These are phyloP conservation scores for Vachellia collinsii DNA, from an alignment of 306 rosid genomes.

Conservation along the genomic window DNA sequence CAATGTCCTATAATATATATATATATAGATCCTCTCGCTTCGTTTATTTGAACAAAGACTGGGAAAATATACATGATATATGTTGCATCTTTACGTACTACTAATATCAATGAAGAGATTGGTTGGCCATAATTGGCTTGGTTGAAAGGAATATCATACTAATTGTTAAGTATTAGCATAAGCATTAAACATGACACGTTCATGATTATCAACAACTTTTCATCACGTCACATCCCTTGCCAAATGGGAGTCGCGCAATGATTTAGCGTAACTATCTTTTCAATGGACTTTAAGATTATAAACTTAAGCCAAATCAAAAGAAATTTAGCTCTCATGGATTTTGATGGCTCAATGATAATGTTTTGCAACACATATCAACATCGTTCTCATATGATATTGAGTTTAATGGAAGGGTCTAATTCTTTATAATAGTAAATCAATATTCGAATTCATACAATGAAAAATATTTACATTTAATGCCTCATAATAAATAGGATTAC, in stretches of 20 bases:
- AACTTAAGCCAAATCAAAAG: neutral
- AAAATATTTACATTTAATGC: too few relatives aligned
- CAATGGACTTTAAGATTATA: too few relatives aligned
- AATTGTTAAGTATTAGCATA: too few relatives aligned
- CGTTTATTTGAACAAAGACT: neutral
- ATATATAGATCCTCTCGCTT: neutral
- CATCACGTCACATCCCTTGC: neutral
- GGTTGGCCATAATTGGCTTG: neutral
- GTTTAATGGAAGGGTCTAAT: too few relatives aligned
- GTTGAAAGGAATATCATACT: neutral
- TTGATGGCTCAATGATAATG: neutral
- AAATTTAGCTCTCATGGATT: neutral
- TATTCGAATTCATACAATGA: too few relatives aligned
- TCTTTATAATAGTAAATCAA: too few relatives aligned
- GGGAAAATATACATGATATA: neutral
- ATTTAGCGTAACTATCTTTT: neutral
- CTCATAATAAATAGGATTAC: too few relatives aligned
- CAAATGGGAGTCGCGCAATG: neutral
- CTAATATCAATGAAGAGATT: too few relatives aligned
- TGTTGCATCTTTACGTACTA: neutral
- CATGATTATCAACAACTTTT: neutral
- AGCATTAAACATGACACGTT: neutral
- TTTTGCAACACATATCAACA: neutral
- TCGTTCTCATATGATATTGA: too few relatives aligned
- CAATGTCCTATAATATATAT: neutral